phyloP scores from a whole-genome alignment of 306 rosid species.

The Neltuma alba region DNA sequence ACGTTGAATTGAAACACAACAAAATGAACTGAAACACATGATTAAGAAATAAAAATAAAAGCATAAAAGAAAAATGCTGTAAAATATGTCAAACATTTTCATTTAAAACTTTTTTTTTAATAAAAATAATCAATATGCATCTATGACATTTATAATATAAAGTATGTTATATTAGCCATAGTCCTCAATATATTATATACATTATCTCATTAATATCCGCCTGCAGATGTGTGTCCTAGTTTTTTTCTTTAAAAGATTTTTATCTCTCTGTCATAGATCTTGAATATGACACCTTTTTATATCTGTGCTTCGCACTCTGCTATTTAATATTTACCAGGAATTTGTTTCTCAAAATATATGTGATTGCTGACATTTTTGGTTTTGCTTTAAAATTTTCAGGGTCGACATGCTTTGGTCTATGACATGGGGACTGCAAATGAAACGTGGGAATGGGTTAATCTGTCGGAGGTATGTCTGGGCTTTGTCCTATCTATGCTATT shows the following conservation, averaged over 20 bases:
- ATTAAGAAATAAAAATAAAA: neutral
- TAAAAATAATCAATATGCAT: neutral
- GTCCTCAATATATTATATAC: neutral
- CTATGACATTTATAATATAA: neutral
- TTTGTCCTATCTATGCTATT: constrained; percentile 13
- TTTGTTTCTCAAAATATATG: constrained; percentile 32
- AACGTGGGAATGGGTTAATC: constrained; percentile 93
- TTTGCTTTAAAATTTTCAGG: constrained; percentile 54
- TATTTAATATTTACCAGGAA: constrained; percentile 11
- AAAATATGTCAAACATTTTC: neutral
- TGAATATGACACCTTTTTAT: neutral
- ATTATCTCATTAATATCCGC: neutral
- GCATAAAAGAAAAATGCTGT: neutral
- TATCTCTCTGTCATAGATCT: neutral
- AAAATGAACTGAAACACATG: neutral
- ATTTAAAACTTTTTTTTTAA: neutral
- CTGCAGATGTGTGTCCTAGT: neutral
- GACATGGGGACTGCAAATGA: constrained; percentile 72
- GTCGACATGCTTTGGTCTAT: constrained; percentile 81
- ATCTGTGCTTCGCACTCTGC: neutral
- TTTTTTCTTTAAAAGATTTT: neutral
- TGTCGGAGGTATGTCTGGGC: constrained; percentile 72
- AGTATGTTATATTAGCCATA: neutral
- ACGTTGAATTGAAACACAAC: neutral
- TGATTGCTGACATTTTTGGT: constrained; percentile 21